Evolutionary conservation across 805 yeast genomes (phyloP).

Genomic region (Candida cerambycidarum): DNA sequence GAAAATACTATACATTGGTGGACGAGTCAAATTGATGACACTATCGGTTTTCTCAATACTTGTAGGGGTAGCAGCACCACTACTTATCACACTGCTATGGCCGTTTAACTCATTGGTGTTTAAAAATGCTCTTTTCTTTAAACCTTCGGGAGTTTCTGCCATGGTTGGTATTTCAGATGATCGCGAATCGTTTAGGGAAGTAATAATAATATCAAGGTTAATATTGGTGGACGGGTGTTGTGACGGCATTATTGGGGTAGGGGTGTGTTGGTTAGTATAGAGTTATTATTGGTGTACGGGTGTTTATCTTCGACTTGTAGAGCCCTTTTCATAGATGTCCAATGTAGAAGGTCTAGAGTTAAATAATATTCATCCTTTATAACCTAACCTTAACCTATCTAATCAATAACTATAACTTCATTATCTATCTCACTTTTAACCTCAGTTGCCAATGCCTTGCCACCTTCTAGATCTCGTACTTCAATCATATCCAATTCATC

Average conservation of each 20-base stretch:
- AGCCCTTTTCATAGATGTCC: no score
- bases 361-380: no score
- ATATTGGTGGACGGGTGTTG: no score
- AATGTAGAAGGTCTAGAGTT: no score
- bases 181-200: constrained; percentile 5
- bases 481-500: constrained; percentile 45
- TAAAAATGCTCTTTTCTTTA: constrained; percentile 6
- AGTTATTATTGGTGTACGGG: no score
- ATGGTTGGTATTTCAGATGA: constrained; percentile 4
- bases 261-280: no score
- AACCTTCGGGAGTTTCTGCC: constrained; percentile 4
- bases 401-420: not conserved
- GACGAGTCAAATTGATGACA: constrained; percentile 48
- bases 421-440: not conserved
- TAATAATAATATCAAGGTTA: no score
- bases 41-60: constrained; percentile 39
- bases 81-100: not conserved
- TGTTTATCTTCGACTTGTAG: no score
- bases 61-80: constrained; percentile 19
- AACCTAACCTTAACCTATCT: no score
- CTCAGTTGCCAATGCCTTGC: no score
- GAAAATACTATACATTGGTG: constrained; percentile 51
- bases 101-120: constrained; percentile 1
- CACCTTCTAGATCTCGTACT: constrained; percentile 14
- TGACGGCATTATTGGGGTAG: no score